phyloP scores from a whole-genome alignment of 1,139 yeast genomes.

The Yamadazyma mexicana region DNA sequence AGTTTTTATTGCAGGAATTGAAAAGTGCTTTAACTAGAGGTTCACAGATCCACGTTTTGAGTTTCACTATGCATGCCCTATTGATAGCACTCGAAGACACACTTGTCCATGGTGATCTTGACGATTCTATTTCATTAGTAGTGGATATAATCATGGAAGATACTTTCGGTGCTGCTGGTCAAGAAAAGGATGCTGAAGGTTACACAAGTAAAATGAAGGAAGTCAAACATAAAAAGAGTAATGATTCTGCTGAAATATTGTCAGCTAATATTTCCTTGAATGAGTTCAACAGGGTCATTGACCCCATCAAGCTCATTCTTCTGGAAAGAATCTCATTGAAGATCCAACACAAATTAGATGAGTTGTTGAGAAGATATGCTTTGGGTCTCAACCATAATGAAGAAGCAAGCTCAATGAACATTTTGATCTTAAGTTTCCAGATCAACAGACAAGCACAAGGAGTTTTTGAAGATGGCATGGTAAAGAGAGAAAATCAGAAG shows the following conservation, averaged over 20 bases:
- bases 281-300: conserved; percentile 58
- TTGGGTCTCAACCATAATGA: conserved; percentile 76
- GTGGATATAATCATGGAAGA: conserved; percentile 87
- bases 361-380: conserved; percentile 71
- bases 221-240: conserved; percentile 86
- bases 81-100: conserved; percentile 51
- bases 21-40: conserved; percentile 81
- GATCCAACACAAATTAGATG: conserved; percentile 76
- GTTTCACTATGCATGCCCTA: conserved; percentile 79
- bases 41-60: conserved; percentile 90
- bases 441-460: conserved; percentile 57
- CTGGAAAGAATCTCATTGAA: conserved; percentile 66
- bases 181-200: conserved; percentile 93
- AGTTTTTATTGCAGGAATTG: conserved; percentile 75
- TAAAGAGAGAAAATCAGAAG: conserved; percentile 13
- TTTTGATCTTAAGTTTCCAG: conserved; percentile 73
- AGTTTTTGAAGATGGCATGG: conserved; percentile 17
- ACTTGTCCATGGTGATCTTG: conserved; percentile 71
- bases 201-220: conserved; percentile 86
- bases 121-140: conserved; percentile 61
- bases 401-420: conserved; percentile 56
- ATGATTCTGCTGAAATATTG: conserved; percentile 79
- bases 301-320: conserved; percentile 69
- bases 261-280: conserved; percentile 64
- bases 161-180: conserved; percentile 87